A percentile compares a stretch with the other conserved stretches of the same genome.
Conservation (phyloP, 805 yeast genomes). For the Saturnispora besseyi region DNA sequence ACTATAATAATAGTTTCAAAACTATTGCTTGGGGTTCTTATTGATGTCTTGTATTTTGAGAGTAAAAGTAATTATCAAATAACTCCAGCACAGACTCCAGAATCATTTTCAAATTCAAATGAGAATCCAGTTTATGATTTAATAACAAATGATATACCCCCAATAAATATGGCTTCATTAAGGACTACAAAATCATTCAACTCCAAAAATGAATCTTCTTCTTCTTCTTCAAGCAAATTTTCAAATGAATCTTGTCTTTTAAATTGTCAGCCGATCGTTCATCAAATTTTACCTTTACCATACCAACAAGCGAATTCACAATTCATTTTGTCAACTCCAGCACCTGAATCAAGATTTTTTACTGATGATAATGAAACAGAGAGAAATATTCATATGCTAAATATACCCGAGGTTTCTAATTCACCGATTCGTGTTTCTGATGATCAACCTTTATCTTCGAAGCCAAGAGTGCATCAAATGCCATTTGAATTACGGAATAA, state of each 20-base stretch:
- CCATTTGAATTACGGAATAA: not conserved
- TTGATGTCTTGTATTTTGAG: not conserved
- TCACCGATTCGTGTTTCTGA: not conserved
- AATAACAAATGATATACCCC: no score
- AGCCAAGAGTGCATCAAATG: not conserved
- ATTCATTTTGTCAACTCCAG: not conserved
- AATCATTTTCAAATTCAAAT: not conserved
- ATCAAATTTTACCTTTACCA: not conserved
- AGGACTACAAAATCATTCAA: no score
- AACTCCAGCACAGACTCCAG: not conserved
- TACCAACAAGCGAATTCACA: not conserved
- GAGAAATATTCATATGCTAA: not conserved
- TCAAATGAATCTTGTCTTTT: not conserved
- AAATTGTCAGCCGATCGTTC: not conserved
- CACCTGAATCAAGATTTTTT: not conserved
- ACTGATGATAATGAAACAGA: not conserved
- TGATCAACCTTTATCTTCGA: not conserved
- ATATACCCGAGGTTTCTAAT: constrained; percentile 7
- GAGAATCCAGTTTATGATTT: not conserved
- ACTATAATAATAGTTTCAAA: not conserved
- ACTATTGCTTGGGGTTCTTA: not conserved
- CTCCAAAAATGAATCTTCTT: no score
- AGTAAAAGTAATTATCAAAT: not conserved
- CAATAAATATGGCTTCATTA: no score
- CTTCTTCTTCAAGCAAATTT: not conserved